Conservation (phyloP, 176 grass and related monocot species). For the Eleusine coracana region DNA sequence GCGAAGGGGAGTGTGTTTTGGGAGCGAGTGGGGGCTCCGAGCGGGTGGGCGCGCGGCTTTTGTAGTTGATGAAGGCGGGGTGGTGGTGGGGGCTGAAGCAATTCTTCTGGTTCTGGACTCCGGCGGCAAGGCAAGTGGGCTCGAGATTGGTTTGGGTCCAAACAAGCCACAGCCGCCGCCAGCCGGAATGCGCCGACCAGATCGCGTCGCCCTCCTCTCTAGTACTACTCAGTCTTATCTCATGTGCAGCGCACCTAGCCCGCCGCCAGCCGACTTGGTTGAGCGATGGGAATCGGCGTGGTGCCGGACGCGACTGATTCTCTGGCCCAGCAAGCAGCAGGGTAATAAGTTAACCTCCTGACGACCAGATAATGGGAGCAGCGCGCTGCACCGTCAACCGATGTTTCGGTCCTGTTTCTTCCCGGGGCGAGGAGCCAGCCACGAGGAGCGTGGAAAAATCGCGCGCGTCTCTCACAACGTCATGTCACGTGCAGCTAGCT, state of each 20-base stretch:
- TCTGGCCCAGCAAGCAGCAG: no score
- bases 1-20: neutral
- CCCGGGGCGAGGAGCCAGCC: no score
- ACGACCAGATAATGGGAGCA: neutral
- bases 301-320: no score
- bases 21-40: neutral
- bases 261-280: neutral
- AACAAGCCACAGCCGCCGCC: neutral
- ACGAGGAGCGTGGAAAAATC: no score
- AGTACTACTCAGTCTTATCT: neutral
- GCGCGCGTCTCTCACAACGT: neutral
- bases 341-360: neutral
- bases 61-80: neutral
- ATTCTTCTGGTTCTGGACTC: neutral
- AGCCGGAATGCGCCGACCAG: neutral
- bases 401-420: no score
- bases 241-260: neutral
- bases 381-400: no score
- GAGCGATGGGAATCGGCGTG: no score
- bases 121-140: neutral
- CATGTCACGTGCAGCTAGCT: neutral
- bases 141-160: neutral
- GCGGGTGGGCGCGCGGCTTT: constrained; percentile 33
- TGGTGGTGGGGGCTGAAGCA: neutral
- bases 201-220: neutral